Percentiles rank a stretch among this genome's conserved stretches.
Conservation (phyloP, 495 filamentous ascomycete genomes). For the Tuber indicum region DNA sequence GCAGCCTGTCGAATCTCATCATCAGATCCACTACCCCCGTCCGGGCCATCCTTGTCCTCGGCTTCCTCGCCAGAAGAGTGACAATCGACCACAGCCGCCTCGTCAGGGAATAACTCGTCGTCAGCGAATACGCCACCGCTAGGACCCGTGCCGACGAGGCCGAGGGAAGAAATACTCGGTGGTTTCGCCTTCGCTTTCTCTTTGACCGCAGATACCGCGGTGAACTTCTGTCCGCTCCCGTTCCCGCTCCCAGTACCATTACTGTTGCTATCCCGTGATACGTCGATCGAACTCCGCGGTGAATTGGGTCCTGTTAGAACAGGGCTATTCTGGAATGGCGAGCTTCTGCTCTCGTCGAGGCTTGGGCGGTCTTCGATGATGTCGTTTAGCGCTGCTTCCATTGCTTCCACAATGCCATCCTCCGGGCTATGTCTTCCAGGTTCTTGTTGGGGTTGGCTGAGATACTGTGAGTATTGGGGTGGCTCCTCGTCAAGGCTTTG, state of each 20-base stretch:
- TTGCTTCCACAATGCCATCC: slow-evolving; percentile 65
- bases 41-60: slow-evolving; percentile 19
- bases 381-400: slow-evolving; percentile 89
- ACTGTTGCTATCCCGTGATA: slow-evolving; percentile 27
- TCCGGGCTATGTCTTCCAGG: slow-evolving; percentile 46
- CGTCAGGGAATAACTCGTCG: slow-evolving; percentile 78
- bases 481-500: slow-evolving; percentile 50
- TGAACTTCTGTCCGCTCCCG: slow-evolving; percentile 15
- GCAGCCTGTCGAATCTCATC: slow-evolving; percentile 92
- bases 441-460: slow-evolving; percentile 45
- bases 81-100: slow-evolving; percentile 41
- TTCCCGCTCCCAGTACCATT: slow-evolving; percentile 1
- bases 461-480: slow-evolving; percentile 46
- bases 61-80: slow-evolving; percentile 20
- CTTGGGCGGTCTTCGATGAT: slow-evolving; percentile 66
- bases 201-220: slow-evolving; percentile 39
- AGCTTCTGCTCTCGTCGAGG: slow-evolving; percentile 8
- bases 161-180: slow-evolving; percentile 83
- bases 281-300: slow-evolving; percentile 34
- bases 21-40: slow-evolving; percentile 50
- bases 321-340: slow-evolving; percentile 22
- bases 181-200: slow-evolving; percentile 54
- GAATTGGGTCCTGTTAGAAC: slow-evolving; percentile 27
- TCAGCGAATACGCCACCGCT: slow-evolving; percentile 84
- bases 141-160: slow-evolving; percentile 72